Evolutionary conservation across 805 yeast genomes (phyloP).

Genomic region (Blastobotrys mokoenaii): DNA sequence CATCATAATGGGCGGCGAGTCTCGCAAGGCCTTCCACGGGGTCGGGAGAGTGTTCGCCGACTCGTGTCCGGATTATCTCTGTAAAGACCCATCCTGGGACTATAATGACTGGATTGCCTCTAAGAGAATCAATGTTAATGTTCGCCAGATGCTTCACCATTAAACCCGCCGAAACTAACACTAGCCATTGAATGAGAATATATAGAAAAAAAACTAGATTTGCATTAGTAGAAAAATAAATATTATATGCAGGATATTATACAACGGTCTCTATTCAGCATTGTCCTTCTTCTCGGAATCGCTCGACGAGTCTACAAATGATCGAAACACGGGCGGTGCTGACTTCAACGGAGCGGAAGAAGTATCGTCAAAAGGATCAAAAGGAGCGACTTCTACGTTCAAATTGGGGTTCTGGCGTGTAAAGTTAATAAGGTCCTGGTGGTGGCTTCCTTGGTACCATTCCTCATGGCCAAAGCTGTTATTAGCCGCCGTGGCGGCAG

Average conservation of each 20-base stretch:
- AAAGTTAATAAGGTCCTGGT: neutral
- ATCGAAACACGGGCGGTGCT: too few relatives aligned
- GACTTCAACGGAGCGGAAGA: neutral
- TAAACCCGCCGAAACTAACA: neutral
- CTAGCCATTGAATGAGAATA: too few relatives aligned
- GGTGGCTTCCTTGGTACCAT: neutral
- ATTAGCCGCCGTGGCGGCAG: neutral
- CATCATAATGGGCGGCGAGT: constrained; percentile 34
- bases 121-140: constrained; percentile 33
- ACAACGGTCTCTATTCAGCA: too few relatives aligned
- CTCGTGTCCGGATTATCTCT: constrained; percentile 27
- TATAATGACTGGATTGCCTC: constrained; percentile 27
- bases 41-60: constrained; percentile 31
- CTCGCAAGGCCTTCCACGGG: constrained; percentile 36
- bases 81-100: constrained; percentile 7
- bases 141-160: constrained; percentile 31
- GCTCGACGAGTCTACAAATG: too few relatives aligned
- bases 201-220: too few relatives aligned
- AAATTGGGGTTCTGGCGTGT: neutral
- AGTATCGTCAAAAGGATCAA: neutral
- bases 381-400: neutral
- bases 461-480: neutral
- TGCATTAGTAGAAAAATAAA: too few relatives aligned
- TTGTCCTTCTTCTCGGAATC: too few relatives aligned
- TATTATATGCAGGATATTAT: too few relatives aligned